phyloP scores from a whole-genome alignment of 108 stramenopile species.

The Cyclotella atomus region DNA sequence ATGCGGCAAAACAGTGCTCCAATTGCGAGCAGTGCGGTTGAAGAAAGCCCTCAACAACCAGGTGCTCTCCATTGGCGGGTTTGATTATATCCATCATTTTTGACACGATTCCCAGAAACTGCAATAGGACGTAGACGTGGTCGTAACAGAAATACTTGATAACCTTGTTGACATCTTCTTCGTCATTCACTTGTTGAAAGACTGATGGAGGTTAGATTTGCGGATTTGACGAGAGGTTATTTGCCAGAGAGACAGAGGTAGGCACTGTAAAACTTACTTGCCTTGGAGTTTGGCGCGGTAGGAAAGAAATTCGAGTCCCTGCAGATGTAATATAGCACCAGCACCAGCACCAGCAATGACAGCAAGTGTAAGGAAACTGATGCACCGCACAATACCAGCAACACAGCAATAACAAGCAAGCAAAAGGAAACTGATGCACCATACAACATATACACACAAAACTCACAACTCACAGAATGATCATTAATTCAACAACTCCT shows the following conservation, averaged over 20 bases:
- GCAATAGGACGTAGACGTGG: slow-evolving; percentile 99
- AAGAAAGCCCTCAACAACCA: slow-evolving; percentile 89
- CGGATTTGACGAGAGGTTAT: slow-evolving; percentile 91
- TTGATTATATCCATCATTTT: slow-evolving; percentile 99
- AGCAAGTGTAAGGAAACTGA: no score
- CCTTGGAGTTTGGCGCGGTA: slow-evolving; percentile 96
- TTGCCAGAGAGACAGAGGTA: slow-evolving; percentile 88
- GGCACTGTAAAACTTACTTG: slow-evolving; percentile 95
- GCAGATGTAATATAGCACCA: neutral
- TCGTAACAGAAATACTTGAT: slow-evolving; percentile 93
- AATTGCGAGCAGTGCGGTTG: slow-evolving; percentile 81
- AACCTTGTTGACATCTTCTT: slow-evolving; percentile 98
- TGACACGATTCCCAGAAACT: slow-evolving; percentile 98
- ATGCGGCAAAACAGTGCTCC: slow-evolving; percentile 96
- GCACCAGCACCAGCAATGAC: neutral
- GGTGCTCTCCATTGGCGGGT: slow-evolving; percentile 55
- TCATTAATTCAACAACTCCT: slow-evolving; percentile 89
- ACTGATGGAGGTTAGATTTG: slow-evolving; percentile 86
- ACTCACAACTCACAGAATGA: slow-evolving; percentile 77
- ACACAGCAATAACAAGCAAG: neutral
- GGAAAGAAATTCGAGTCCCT: slow-evolving; percentile 86
- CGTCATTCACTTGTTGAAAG: slow-evolving; percentile 90
- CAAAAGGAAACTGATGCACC: neutral
- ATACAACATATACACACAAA: neutral
- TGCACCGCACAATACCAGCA: no score